Evolutionary conservation across 176 grass and related monocot species (phyloP).

Genomic region (Carex myosuroides): DNA sequence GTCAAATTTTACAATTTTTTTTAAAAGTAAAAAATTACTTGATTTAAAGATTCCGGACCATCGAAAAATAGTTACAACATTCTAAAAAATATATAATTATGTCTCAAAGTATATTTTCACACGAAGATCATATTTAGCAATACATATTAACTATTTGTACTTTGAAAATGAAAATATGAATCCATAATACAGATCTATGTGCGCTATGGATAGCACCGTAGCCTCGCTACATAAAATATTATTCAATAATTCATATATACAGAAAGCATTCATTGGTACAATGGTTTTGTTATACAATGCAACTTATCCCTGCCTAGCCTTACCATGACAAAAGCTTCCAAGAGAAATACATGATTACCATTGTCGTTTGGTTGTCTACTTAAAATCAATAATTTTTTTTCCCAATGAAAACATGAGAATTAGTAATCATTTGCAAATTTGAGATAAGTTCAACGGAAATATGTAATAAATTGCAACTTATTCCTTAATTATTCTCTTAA

Average conservation of each 20-base stretch:
- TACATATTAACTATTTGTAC: too few species aligned
- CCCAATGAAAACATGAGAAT: background rate
- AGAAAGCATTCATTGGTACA: background rate
- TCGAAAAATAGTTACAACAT: too few species aligned
- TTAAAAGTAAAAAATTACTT: too few species aligned
- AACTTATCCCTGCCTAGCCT: background rate
- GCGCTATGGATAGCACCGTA: too few species aligned
- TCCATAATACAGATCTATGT: too few species aligned
- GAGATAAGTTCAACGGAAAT: background rate
- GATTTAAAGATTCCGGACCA: too few species aligned
- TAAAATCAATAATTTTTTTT: background rate
- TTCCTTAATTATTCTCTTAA: background rate
- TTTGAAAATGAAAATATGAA: too few species aligned
- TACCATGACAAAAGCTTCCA: slow-evolving; percentile 8
- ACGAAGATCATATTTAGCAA: too few species aligned
- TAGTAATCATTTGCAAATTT: background rate
- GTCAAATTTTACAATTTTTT: too few species aligned
- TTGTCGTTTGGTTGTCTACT: background rate
- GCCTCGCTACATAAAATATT: background rate
- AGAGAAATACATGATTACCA: background rate
- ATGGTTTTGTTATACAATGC: background rate
- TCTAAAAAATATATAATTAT: too few species aligned
- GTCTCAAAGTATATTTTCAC: too few species aligned
- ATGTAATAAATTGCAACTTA: background rate
- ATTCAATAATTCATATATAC: background rate